Conservation (phyloP, 2,329 filamentous ascomycete genomes). For the Sphaerulina vaccinii region DNA sequence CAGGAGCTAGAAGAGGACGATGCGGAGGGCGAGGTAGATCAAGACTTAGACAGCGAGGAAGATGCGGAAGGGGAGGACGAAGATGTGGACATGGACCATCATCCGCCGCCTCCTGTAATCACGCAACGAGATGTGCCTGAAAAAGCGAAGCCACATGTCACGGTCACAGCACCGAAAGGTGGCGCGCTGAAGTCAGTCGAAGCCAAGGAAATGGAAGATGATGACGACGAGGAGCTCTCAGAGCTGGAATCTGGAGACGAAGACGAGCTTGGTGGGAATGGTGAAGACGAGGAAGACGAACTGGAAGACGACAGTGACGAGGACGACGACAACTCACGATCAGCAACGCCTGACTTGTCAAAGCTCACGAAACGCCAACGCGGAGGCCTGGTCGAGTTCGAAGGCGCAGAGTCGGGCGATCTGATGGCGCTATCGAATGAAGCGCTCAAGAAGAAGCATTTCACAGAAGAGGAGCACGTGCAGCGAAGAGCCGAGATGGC, state of each 20-base stretch:
- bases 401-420: constrained; percentile 32
- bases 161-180: constrained; percentile 32
- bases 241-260: constrained; percentile 38
- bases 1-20: constrained; percentile 27
- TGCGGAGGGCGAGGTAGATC: constrained; percentile 33
- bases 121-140: constrained; percentile 23
- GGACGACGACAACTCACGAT: constrained; percentile 54
- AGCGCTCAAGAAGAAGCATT: constrained; percentile 69
- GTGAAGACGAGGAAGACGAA: constrained; percentile 42
- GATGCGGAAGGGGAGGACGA: constrained; percentile 38
- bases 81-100: constrained; percentile 37
- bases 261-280: constrained; percentile 36
- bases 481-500: constrained; percentile 75
- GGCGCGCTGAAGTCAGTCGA: constrained; percentile 46
- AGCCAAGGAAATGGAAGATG: constrained; percentile 52
- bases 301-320: constrained; percentile 47
- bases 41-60: constrained; percentile 36
- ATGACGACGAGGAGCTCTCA: constrained; percentile 50
- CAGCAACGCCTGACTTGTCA: constrained; percentile 61
- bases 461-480: constrained; percentile 70
- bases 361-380: constrained; percentile 69
- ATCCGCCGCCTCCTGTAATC: constrained; percentile 39
- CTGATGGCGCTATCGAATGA: constrained; percentile 60
- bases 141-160: constrained; percentile 32
- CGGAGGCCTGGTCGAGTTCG: constrained; percentile 50